Evolutionary conservation across 208 protist genomes (phyloP).

Genomic region (Leptomonas seymouri): DNA sequence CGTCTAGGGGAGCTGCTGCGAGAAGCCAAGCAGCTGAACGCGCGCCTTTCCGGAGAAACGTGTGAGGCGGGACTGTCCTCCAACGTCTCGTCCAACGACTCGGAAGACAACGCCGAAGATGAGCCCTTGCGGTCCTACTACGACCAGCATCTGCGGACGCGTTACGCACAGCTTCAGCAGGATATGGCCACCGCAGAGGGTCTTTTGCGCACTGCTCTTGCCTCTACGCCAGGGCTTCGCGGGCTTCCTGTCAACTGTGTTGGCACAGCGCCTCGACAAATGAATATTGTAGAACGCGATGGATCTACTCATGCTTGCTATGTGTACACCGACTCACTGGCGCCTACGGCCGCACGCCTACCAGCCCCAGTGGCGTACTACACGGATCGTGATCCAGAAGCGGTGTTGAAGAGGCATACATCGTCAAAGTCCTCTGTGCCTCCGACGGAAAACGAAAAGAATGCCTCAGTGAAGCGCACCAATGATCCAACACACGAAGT

Average conservation of each 20-base stretch:
- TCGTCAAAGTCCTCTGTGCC: not conserved
- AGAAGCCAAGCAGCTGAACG: slow-evolving; percentile 10
- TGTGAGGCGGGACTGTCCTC: not conserved
- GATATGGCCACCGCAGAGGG: slow-evolving; percentile 5
- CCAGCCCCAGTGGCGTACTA: slow-evolving; percentile 1
- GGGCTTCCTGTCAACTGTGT: slow-evolving; percentile 29
- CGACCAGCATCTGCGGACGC: slow-evolving; percentile 21
- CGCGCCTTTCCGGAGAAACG: not conserved
- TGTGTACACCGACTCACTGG: slow-evolving; percentile 15
- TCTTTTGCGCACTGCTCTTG: slow-evolving; percentile 10
- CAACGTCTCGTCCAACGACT: too few species aligned
- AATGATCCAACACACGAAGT: not conserved
- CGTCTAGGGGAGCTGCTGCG: slow-evolving; percentile 23
- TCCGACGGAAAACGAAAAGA: not conserved
- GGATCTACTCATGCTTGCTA: not conserved
- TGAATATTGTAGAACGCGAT: not conserved
- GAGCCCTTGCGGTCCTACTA: slow-evolving; percentile 17
- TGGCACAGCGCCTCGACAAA: slow-evolving; percentile 6
- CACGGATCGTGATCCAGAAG: not conserved
- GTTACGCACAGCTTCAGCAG: slow-evolving; percentile 11
- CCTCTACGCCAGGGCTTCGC: slow-evolving; percentile 4
- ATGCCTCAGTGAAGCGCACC: not conserved
- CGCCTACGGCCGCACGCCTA: slow-evolving; percentile 3
- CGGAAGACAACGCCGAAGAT: not conserved
- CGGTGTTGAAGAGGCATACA: not conserved